Evolutionary conservation across 208 protist genomes (phyloP).

Genomic region (Sergeia podlipaevii): DNA sequence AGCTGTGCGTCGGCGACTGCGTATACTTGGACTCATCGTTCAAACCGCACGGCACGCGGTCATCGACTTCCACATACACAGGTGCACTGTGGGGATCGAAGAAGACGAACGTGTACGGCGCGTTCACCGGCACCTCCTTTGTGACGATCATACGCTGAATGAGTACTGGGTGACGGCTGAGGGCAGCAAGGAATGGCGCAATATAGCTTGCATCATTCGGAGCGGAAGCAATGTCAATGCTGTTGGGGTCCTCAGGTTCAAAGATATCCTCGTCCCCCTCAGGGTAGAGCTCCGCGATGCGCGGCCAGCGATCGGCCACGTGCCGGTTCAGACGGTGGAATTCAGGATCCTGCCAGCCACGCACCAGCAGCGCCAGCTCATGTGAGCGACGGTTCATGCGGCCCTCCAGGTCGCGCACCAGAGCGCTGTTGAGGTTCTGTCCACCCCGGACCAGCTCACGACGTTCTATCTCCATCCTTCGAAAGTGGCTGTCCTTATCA

Average conservation of each 20-base stretch:
- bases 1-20: slow-evolving; percentile 38
- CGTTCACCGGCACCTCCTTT: slow-evolving; percentile 51
- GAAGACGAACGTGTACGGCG: slow-evolving; percentile 78
- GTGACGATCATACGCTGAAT: slow-evolving; percentile 66
- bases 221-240: slow-evolving; percentile 38
- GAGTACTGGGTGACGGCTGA: slow-evolving; percentile 55
- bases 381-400: slow-evolving; percentile 51
- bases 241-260: slow-evolving; percentile 17
- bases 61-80: slow-evolving; percentile 77
- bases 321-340: slow-evolving; percentile 73
- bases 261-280: slow-evolving; percentile 40
- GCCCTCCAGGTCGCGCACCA: slow-evolving; percentile 42
- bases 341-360: slow-evolving; percentile 78
- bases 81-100: slow-evolving; percentile 83
- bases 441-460: slow-evolving; percentile 39
- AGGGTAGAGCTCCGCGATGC: slow-evolving; percentile 75
- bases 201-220: slow-evolving; percentile 55
- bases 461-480: slow-evolving; percentile 68
- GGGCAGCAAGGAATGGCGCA: slow-evolving; percentile 72
- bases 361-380: slow-evolving; percentile 55
- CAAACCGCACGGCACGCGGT: slow-evolving; percentile 65
- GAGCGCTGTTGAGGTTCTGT: slow-evolving; percentile 18
- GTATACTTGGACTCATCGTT: slow-evolving; percentile 55
- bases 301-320: slow-evolving; percentile 66
- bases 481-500: slow-evolving; percentile 61